These are phyloP conservation scores for Speleostelium caveatum DNA, from an alignment of 78 protist genomes.

Conservation along the genomic window DNA sequence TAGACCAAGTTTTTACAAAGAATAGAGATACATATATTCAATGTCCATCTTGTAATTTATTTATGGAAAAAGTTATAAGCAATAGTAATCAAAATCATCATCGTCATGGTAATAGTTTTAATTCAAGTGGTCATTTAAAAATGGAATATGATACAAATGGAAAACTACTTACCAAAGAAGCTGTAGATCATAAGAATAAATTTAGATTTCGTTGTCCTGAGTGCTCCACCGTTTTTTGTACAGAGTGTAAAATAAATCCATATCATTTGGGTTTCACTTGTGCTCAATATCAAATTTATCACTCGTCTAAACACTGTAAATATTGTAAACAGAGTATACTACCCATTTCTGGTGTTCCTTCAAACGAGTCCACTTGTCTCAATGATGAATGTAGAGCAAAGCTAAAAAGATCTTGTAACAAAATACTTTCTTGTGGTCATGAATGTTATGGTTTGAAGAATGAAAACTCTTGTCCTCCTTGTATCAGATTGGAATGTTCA, in stretches of 20 bases:
- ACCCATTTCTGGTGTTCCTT: not conserved
- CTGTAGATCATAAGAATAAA: constrained; percentile 64
- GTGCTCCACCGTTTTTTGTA: constrained; percentile 81
- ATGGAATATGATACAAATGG: constrained; percentile 59
- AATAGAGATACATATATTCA: constrained; percentile 12
- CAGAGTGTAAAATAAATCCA: constrained; percentile 75
- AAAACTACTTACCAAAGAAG: constrained; percentile 39
- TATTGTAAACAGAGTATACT: constrained; percentile 53
- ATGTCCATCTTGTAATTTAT: constrained; percentile 49
- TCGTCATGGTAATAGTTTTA: not conserved
- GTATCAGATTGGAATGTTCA: constrained; percentile 34
- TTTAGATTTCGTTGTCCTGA: constrained; percentile 70
- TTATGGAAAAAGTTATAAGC: constrained; percentile 33
- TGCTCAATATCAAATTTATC: constrained; percentile 60
- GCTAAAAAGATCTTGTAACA: constrained; percentile 25
- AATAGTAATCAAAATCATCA: not conserved
- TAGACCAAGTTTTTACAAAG: constrained; percentile 33
- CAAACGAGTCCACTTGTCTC: not conserved
- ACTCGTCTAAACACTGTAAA: constrained; percentile 68
- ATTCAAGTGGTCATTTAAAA: not conserved
- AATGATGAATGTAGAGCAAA: constrained; percentile 49
- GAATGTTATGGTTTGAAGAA: constrained; percentile 67
- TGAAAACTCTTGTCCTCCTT: constrained; percentile 80
- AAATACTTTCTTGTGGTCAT: constrained; percentile 79
- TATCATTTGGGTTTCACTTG: constrained; percentile 89